Evolutionary conservation across 495 filamentous ascomycete species (phyloP), one percentile per base, ranked within the genome.

Genomic region (Penicillium fimorum): DNA sequence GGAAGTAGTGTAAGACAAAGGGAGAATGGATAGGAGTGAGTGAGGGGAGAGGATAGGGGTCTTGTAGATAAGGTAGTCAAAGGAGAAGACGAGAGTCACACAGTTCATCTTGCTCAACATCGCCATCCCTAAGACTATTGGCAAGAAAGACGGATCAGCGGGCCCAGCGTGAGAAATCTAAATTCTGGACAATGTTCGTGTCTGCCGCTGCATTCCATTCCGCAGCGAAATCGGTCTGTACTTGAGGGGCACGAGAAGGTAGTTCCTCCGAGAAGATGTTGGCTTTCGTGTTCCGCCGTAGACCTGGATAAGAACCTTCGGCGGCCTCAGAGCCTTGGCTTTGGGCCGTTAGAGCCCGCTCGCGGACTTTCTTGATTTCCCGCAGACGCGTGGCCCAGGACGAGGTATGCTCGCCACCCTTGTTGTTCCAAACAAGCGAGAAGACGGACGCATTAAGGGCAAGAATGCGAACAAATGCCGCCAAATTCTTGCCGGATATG

Each of bases 401-500:
- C 0, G 91, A 95, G 11, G 93, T 78, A 63, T 96, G 84, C 72
- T 96, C 92, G 55, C 89, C 88, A 37, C 87, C 87, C 53, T 88
- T 83, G 55, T 86, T 84, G 63, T 86, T 87, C 90, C 94, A 97
- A 44, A 97, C 92, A 46, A 89, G 82, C 7, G 87, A 88, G 70
- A 96, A 96, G 17, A 97, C 90, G 12, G 90, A 95, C 2, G 95
- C 92, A 68, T 96, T 97, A 55, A 97, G 80, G 1, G 93, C 92
- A 7, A 99, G 79, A 58, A 96, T 87, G 22, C 95, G 88, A 37
- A 96, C 87, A 65, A 95, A 96, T n/a, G 84, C 77, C 5, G 92
- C 87, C 5, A 99, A 77, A 6, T 87, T 86, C 57, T 81, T 82
- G 24, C 90, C 83, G 30, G 87, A 90, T 50, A 99, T 79, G 46